Base-by-base conservation (phyloP, 495 filamentous ascomycete species). In the Aspergillus ellipticus region DNA sequence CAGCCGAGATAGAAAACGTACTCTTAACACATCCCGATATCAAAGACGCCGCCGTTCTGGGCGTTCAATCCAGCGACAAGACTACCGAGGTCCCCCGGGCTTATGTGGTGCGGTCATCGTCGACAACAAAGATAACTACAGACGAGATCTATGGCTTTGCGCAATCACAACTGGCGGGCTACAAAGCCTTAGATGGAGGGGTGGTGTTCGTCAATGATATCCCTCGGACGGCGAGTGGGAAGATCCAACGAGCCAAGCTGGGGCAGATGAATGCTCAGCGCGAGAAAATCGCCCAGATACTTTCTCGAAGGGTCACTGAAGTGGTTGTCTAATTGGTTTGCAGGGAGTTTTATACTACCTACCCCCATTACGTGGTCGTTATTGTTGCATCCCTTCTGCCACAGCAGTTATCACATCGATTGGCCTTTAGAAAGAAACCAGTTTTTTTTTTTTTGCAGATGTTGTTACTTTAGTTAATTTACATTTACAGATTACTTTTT, bases 1-100 rank as follows among this genome's bases (percentile, higher is more conserved):
- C 91, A 0, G 89, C 90, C 0, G 91, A 96, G 72, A 71, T 96
- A 1, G 91, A 96, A 64, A 82, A 79, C 1, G 66, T 91, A 1
- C 75, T 96, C 7, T 71, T 93, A 2, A 80, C 84, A 11, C 84
- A 87, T 46, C 82, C 81, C 2, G 73, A 76, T 0, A 78, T 95
- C 41, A 60, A 70, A n/a, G 89, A 96, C 65, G 88, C 79, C 0
- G 90, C 86, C 0, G 88, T 96, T 6, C 82, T 91, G 10, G 89
- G 90, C 0, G 79, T 91, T 20, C 77, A 75, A 4, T 31, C 55
- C 5, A 60, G 55, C 17, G 61, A 71, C 28, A 75, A 76, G 2
- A 78, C 77, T 45, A 80, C 81, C 50, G 89, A 92, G 61, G 61
- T 82, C 2, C 88, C 89, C 0, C 77, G 85, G 48, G 88, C 87